Evolutionary conservation across 768 basidiomycete species (phyloP).

Genomic region (Lactarius sanguifluus): DNA sequence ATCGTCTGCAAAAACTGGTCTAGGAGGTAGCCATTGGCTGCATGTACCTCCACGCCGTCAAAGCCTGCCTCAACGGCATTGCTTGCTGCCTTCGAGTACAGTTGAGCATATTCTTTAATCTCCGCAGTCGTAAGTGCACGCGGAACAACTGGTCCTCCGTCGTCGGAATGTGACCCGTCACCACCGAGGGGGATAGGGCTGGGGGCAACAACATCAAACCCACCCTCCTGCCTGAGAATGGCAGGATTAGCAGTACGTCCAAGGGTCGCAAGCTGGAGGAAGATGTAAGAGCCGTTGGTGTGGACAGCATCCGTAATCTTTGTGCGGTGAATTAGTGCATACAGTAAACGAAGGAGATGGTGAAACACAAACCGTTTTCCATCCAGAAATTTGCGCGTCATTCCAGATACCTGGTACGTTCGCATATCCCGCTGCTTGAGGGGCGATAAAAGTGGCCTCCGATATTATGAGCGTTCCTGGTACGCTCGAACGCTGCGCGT

Average conservation of each 20-base stretch:
- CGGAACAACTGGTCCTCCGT: background rate
- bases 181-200: background rate
- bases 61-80: background rate
- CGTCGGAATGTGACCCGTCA: background rate
- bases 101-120: background rate
- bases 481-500: background rate
- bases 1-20: constrained; percentile 1
- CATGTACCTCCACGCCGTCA: background rate
- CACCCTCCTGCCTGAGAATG: background rate
- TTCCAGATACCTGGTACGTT: background rate
- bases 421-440: background rate
- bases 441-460: background rate
- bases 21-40: background rate
- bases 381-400: background rate
- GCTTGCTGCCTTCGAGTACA: background rate
- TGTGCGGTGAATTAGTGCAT: background rate
- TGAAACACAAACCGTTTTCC: background rate
- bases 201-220: background rate
- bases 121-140: background rate
- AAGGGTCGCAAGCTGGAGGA: background rate
- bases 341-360: no score
- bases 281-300: background rate
- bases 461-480: background rate
- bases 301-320: background rate
- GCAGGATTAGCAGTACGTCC: background rate